Evolutionary conservation across 2,329 filamentous ascomycete species (phyloP), one percentile per base, ranked within the genome.

Genomic region (Colletotrichum sp.): DNA sequence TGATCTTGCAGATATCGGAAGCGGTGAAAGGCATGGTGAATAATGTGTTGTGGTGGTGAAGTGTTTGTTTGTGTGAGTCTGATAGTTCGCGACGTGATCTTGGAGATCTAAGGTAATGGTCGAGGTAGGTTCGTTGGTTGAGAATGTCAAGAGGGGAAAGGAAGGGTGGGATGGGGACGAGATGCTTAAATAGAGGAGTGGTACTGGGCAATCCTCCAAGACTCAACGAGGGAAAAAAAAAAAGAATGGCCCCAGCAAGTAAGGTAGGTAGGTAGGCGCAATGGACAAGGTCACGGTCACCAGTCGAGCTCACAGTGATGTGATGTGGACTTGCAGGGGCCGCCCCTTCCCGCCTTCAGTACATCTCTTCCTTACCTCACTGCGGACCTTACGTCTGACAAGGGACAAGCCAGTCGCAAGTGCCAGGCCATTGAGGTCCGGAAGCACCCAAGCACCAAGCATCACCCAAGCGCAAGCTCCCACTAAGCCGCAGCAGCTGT

Each of bases 1-100:
- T 90, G 89, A 91, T 90, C 86, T 91, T 91, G 89, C 87, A 90
- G 79, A 91, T 90, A 77, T 91, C 89, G 79, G 84, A 74, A 54
- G 74, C 86, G 80, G 89, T 91, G 87, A 91, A 89, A 85, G 89
- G 81, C 89, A 91, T 91, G 76, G 70, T 89, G 85, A 74, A 38
- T 61, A 69, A 31, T 68, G 36, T 67, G 54, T 62, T 34, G 43
- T 68, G 43, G 43, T 66, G 54, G 33, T 18, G 38, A 33, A 36
- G 63, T 54, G 62, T 43, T 71, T 71, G 18, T 71, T 66, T 24
- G 15, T 31, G 15, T 47, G 29, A 47, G 16, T 38, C 29, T 61
- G n/a, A 15, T 71, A 36, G 68, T 74, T 71, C 57, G 67, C 47
- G 54, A 58, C 31, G 29, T 21, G 54, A 73, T 64, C 62, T 62